A percentile compares a stretch with the other conserved stretches of the same genome.
Conservation (phyloP, 495 filamentous ascomycete species). For the Aspergillus cristatus region DNA sequence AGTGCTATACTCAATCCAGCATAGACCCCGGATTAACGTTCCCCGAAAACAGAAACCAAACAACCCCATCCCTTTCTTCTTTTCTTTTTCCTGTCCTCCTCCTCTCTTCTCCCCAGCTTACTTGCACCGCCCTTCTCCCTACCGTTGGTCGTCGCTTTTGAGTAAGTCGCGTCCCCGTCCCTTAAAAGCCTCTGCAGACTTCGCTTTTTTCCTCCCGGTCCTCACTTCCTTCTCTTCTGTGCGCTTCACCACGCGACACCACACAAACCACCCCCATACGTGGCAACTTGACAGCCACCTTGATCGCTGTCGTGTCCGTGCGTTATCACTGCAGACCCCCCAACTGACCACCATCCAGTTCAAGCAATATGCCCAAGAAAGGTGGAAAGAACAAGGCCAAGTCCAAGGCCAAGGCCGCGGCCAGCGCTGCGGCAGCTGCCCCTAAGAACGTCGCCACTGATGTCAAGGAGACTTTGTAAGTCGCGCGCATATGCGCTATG, state of each 20-base stretch:
- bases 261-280: slow-evolving; percentile 4
- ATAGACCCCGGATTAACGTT: slow-evolving; percentile 19
- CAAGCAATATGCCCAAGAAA: slow-evolving; percentile 33
- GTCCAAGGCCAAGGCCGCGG: slow-evolving; percentile 24
- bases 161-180: background rate
- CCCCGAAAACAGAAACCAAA: slow-evolving; percentile 15
- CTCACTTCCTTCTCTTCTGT: background rate
- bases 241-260: background rate
- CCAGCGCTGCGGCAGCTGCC: slow-evolving; percentile 16
- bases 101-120: background rate
- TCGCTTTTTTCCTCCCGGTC: background rate
- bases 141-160: background rate
- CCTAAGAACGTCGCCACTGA: slow-evolving; percentile 22
- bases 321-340: too few relatives aligned
- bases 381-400: slow-evolving; percentile 36
- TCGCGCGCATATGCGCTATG: background rate
- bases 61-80: slow-evolving; percentile 14
- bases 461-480: slow-evolving; percentile 37
- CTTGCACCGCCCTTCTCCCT: background rate
- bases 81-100: slow-evolving; percentile 1
- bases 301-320: slow-evolving; percentile 1
- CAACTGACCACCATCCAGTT: too few relatives aligned
- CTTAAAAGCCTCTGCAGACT: background rate
- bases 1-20: slow-evolving; percentile 2
- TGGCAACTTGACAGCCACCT: slow-evolving; percentile 6